These are phyloP conservation scores for Didymella glomerata DNA, from an alignment of 2,329 filamentous ascomycete genomes.

Conservation along the genomic window DNA sequence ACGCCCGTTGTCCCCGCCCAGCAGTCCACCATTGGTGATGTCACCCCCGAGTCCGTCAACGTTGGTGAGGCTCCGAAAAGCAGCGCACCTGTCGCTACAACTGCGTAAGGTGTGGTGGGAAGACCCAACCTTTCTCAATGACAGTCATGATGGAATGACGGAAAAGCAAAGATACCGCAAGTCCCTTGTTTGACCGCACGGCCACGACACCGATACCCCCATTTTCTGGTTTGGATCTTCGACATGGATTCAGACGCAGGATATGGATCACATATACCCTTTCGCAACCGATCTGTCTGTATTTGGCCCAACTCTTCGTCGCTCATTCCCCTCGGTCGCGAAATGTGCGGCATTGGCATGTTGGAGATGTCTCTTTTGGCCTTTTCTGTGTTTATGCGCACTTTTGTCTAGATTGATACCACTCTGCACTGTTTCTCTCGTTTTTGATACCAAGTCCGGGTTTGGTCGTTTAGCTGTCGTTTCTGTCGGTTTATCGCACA, in stretches of 20 bases:
- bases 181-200: constrained; percentile 52
- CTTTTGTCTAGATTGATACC: constrained; percentile 56
- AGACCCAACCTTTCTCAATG: constrained; percentile 49
- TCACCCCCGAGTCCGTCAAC: constrained; percentile 50
- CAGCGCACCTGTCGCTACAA: constrained; percentile 51
- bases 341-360: constrained; percentile 49
- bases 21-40: constrained; percentile 48
- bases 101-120: constrained; percentile 56
- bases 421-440: constrained; percentile 51
- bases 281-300: constrained; percentile 42
- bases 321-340: constrained; percentile 40
- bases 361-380: constrained; percentile 45
- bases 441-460: constrained; percentile 51
- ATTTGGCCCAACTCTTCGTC: constrained; percentile 41
- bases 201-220: constrained; percentile 47
- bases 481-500: constrained; percentile 48
- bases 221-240: constrained; percentile 38
- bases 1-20: constrained; percentile 37
- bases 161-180: constrained; percentile 53
- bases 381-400: constrained; percentile 45
- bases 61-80: constrained; percentile 53
- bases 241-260: constrained; percentile 34
- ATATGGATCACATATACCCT: constrained; percentile 47
- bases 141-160: constrained; percentile 55
- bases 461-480: constrained; percentile 41